phyloP scores from a whole-genome alignment of 1,139 yeast species.

The Geotrichum fermentans region DNA sequence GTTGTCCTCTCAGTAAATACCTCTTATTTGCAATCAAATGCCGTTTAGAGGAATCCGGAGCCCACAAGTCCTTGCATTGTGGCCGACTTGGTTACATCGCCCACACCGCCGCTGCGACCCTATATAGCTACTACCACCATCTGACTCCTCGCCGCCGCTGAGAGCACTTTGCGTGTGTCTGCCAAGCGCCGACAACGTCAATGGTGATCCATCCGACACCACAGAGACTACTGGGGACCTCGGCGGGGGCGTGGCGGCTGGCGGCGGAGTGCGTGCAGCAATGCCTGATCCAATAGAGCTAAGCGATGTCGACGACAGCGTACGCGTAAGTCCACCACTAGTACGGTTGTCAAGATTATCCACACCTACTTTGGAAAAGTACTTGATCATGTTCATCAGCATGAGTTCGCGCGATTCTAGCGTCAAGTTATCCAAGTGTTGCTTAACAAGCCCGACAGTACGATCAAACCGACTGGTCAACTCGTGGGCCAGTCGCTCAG shows the following conservation, averaged over 20 bases:
- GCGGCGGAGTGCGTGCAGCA: not conserved
- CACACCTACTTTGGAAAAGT: slow-evolving; percentile 16
- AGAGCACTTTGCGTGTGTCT: no score
- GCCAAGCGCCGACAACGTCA: not conserved
- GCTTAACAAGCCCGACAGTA: slow-evolving; percentile 15
- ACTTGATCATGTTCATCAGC: slow-evolving; percentile 15
- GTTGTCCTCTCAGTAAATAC: no score
- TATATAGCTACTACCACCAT: not conserved
- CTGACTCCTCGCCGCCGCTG: not conserved
- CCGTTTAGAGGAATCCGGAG: not conserved
- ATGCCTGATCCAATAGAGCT: slow-evolving; percentile 1
- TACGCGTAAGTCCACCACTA: not conserved
- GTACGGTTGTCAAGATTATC: not conserved
- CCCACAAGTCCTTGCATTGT: slow-evolving; percentile 13
- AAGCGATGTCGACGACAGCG: not conserved
- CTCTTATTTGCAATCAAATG: no score
- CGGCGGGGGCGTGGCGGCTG: not conserved
- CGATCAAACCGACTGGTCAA: slow-evolving; percentile 19
- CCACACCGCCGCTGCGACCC: slow-evolving; percentile 11
- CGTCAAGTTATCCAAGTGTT: slow-evolving; percentile 16
- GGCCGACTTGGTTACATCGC: slow-evolving; percentile 13
- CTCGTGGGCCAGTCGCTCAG: slow-evolving; percentile 16
- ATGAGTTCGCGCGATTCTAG: slow-evolving; percentile 18
- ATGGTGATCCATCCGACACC: slow-evolving; percentile 1
- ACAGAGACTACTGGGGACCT: not conserved